phyloP scores from a whole-genome alignment of 139 green algal species.

The Chlorella sp. region DNA sequence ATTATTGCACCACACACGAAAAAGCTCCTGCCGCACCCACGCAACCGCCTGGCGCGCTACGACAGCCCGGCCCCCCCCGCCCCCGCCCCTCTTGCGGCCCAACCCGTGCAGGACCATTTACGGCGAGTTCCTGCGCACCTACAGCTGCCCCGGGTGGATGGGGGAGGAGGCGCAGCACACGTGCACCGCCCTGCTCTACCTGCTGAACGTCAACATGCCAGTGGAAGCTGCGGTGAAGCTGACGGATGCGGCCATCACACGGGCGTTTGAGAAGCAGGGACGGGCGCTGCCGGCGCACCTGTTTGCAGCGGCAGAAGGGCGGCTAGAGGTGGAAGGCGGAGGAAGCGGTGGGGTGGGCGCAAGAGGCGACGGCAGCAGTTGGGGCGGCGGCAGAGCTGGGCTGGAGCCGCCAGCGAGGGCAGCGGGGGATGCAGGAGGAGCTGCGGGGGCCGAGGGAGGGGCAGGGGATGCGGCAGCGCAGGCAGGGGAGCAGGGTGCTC shows the following conservation, averaged over 20 bases:
- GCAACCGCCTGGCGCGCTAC: too few relatives aligned
- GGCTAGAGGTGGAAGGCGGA: not conserved
- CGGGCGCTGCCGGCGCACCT: not conserved
- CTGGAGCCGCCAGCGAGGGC: not conserved
- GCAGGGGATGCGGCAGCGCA: not conserved
- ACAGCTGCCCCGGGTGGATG: not conserved
- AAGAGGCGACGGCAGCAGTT: not conserved
- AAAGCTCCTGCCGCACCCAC: too few relatives aligned
- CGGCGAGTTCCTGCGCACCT: not conserved
- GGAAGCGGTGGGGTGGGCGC: not conserved
- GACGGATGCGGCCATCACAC: not conserved
- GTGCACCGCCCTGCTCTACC: not conserved
- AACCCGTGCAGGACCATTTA: not conserved
- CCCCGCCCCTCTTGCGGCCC: too few relatives aligned
- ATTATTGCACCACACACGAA: too few relatives aligned
- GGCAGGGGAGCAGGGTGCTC: not conserved
- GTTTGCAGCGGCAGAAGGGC: not conserved
- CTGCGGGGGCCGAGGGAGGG: not conserved
- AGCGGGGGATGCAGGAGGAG: not conserved
- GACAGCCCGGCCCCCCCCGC: too few relatives aligned
- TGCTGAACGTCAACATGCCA: not conserved
- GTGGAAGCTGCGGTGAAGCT: not conserved
- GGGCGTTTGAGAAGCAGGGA: not conserved
- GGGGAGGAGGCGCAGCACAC: not conserved
- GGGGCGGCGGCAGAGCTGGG: not conserved